Conservation (phyloP, 768 basidiomycete genomes). For the Favolaschia claudopus region DNA sequence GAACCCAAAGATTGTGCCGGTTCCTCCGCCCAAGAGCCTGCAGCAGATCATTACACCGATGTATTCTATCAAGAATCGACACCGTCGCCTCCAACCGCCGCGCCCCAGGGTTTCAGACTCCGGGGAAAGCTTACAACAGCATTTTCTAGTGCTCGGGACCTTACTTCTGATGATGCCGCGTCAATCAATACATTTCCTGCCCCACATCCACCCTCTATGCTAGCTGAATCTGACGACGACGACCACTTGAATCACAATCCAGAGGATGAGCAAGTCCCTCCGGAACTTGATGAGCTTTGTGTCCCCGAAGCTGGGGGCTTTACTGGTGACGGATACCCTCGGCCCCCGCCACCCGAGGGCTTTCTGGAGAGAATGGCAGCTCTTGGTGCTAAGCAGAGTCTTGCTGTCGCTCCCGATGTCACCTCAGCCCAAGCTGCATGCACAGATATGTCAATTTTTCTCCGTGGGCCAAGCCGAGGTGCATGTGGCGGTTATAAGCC, state of each 20-base stretch:
- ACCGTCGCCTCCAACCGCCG: background rate
- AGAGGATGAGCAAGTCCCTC: constrained; percentile 3
- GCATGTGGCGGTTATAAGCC: background rate
- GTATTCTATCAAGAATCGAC: constrained; percentile 12
- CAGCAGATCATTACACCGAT: background rate
- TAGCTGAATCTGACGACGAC: too few species aligned
- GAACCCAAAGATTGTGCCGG: background rate
- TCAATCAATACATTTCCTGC: constrained; percentile 3
- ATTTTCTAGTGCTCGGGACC: background rate
- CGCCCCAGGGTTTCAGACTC: background rate
- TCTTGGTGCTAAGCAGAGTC: constrained; percentile 3
- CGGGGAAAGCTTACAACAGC: background rate
- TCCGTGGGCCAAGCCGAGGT: constrained; percentile 11
- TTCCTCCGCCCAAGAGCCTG: background rate
- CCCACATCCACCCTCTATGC: background rate
- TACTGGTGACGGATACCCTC: constrained; percentile 15
- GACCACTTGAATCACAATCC: background rate
- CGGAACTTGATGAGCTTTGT: constrained; percentile 17
- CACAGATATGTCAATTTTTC: background rate
- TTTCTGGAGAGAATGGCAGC: constrained; percentile 10
- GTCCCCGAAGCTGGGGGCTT: background rate
- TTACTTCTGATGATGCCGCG: background rate
- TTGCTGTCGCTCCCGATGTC: constrained; percentile 17
- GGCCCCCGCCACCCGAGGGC: background rate
- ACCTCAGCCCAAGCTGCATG: constrained; percentile 12